These are phyloP conservation scores for Rutstroemia sp. DNA, from an alignment of 2,329 filamentous ascomycete genomes.

Conservation along the genomic window DNA sequence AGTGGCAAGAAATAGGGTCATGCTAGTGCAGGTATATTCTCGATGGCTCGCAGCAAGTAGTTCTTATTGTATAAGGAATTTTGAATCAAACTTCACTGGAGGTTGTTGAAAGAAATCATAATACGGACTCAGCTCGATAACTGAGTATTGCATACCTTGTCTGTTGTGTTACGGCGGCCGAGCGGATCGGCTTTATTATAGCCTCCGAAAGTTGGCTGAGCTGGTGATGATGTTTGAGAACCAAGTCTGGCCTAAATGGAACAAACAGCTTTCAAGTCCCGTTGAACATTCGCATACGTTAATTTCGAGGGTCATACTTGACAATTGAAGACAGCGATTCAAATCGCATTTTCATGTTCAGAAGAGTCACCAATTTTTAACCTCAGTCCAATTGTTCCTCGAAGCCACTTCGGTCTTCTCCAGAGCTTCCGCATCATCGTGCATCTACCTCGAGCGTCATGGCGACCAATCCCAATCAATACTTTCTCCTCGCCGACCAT, in stretches of 20 bases:
- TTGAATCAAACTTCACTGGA: no score
- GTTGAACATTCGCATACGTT: no score
- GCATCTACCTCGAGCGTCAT: conserved; percentile 30
- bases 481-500: conserved; percentile 90
- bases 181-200: background rate
- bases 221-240: background rate
- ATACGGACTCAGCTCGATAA: accelerated
- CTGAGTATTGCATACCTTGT: background rate
- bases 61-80: no score
- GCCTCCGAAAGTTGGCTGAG: background rate
- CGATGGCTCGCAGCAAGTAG: no score
- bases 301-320: background rate
- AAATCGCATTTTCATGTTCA: background rate
- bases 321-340: background rate
- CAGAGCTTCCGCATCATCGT: background rate
- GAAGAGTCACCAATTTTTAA: background rate
- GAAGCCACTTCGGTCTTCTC: background rate
- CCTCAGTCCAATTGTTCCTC: background rate
- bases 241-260: background rate
- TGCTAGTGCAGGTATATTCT: no score
- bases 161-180: background rate
- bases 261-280: no score
- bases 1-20: no score
- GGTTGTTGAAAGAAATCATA: background rate
- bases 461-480: conserved; percentile 58